A percentile compares a stretch with the other conserved stretches of the same genome.
phyloP scores from a whole-genome alignment of 148 eudicot species.

The Spergularia bocconei region DNA sequence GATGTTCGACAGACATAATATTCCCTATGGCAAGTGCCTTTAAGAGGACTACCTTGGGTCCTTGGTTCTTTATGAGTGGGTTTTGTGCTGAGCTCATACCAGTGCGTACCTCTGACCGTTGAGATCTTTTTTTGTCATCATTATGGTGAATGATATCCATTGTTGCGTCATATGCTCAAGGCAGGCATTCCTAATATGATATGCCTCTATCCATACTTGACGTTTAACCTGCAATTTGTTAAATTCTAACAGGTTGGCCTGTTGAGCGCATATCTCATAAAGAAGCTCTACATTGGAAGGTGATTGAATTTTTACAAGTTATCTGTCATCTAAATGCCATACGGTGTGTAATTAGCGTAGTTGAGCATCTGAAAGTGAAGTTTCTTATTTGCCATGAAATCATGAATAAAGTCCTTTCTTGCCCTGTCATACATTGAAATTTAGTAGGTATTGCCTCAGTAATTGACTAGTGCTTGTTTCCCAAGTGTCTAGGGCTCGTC shows the following conservation, averaged over 20 bases:
- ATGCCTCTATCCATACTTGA: not conserved
- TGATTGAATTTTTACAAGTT: conserved; percentile 19
- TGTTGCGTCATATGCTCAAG: not conserved
- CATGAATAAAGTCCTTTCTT: not conserved
- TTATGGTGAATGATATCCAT: not conserved
- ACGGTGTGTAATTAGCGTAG: not conserved
- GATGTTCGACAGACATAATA: not conserved
- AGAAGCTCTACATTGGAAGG: conserved; percentile 92
- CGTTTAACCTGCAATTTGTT: conserved; percentile 24
- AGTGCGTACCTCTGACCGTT: no score
- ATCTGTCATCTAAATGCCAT: not conserved
- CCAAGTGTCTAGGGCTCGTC: no score
- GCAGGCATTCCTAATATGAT: not conserved
- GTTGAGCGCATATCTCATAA: conserved; percentile 76
- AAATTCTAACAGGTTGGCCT: conserved; percentile 61
- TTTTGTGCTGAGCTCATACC: no score
- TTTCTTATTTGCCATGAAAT: not conserved
- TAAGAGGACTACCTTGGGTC: no score
- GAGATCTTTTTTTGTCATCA: not conserved
- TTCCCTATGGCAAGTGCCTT: not conserved
- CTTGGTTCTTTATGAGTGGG: no score
- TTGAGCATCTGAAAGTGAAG: not conserved
- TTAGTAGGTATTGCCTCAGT: not conserved
- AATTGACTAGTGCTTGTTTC: no score
- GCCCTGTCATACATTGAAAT: not conserved